Base-by-base conservation (phyloP, 176 grass and related monocot genomes). In the Oryza nivara region DNA sequence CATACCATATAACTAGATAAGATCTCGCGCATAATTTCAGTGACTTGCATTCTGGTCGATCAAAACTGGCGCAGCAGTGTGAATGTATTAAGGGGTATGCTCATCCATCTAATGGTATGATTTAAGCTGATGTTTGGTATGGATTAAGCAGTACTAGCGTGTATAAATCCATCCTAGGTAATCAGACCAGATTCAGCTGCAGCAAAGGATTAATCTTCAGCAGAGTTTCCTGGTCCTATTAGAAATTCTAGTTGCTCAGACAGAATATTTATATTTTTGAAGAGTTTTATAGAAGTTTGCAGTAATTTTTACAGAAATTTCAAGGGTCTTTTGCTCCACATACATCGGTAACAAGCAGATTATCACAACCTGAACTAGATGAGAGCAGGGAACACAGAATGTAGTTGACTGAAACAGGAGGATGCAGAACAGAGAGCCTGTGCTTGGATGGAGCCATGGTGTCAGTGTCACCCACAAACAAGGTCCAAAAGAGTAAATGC, bases 221-320 rank as follows among this genome's bases (percentile, higher is more conserved):
- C 13, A 49, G 47, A 15, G 47, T 49, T 49, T 49, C 13, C 13
- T 49, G 47, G 13, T 49, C 47, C 47, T 49, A 49, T 49, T 49
- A 13, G 13, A 16, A 14, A 52, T 26, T 70, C 67, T 16, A 70
- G 5, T 20, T 70, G 13, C 43, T 12, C 77, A 35, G 77, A 8
- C 30, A 16, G 2, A 0, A 51, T 15, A 51, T 46, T 65, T 65
- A 3, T 51, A 36, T 38, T 22, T 19, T 80, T 51, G 1, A 35
- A 68, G 28, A 68, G 41, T 11, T 78, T 26, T 65, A 79, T 28
- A 41, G n/a, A 66, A 64, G 61, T 11, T 47, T 79, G 23, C 63
- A 48, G 7, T 49, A 38, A 52, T 54, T 20, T 75, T 54, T 75
- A 14, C 14, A 51, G 45, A 75, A 75, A 75, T 54, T 54, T n/a